Evolutionary conservation across 768 basidiomycete species (phyloP), one percentile per base, ranked within the genome.

Genomic region (Lactifluus echinatus): DNA sequence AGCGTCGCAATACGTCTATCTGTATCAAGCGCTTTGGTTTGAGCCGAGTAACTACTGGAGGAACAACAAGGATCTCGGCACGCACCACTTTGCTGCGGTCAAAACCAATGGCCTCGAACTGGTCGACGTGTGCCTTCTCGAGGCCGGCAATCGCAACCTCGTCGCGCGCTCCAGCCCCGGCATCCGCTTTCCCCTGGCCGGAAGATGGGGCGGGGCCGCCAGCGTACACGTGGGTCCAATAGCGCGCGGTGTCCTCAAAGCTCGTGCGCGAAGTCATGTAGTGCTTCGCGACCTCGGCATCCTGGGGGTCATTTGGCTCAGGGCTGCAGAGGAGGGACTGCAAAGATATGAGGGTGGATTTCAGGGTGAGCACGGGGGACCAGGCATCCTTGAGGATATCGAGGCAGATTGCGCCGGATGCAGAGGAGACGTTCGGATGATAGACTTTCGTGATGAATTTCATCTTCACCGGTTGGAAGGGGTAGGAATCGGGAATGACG

Each of bases 251-350:
- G 37, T 88, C 88, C 57, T 94, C 89, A 63, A 98, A 98, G 65
- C 87, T 85, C 24, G 74, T 73, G 68, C 86, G 86, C 69, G 87
- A 89, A 12, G 93, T 91, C 70, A 89, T 87, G 66, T 89, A 98
- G 67, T 96, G 95, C 69, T 96, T 97, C 12, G 94, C 94, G 11
- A 98, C 94, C 72, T 98, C 93, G 0, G 94, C 95, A 67, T 98
- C 95, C 72, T 97, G 94, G 0, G 94, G 95, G 67, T 97, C 95
- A 61, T 88, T 89, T 8, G 95, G 94, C 68, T 96, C 93, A 0
- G 95, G 95, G 8, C 86, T 88, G 71, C 93, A 95, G 17, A 98
- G 77, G 23, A 97, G 77, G 37, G 89, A 91, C 69, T 97, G 95
- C 14, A 98, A 79, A 2, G 92, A 94, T 68, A 98, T 94, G 66